These are phyloP conservation scores for Umbelopsis vinacea DNA, from an alignment of 192 early-diverging fungal genomes.

Conservation along the genomic window DNA sequence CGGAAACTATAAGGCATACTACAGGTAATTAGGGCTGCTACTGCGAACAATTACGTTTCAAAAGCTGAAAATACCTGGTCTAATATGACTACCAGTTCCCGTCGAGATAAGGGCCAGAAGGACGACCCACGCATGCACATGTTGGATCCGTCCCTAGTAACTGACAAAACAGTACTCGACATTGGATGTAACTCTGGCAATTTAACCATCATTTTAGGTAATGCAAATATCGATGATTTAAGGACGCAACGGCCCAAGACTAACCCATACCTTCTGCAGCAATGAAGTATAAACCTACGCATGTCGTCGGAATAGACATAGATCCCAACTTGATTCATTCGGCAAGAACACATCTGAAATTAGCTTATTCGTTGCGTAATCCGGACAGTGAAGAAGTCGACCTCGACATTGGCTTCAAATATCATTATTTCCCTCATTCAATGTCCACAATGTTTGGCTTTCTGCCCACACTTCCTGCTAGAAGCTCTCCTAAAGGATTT, in stretches of 20 bases:
- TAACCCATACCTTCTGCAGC: conserved; percentile 41
- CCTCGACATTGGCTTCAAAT: conserved; percentile 21
- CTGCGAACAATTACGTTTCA: not conserved
- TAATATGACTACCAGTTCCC: conserved; percentile 4
- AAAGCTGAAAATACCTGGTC: not conserved
- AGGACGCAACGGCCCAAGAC: no score
- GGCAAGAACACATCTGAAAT: conserved; percentile 51
- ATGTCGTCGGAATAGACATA: conserved; percentile 76
- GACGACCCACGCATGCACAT: conserved; percentile 64
- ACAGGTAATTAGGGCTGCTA: conserved; percentile 38
- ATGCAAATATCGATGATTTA: no score
- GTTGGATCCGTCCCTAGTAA: conserved; percentile 54
- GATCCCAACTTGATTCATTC: conserved; percentile 65
- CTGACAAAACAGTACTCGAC: conserved; percentile 66
- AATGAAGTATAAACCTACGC: conserved; percentile 48
- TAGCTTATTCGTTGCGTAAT: conserved; percentile 45
- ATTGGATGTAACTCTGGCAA: conserved; percentile 81
- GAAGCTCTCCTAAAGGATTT: conserved; percentile 41
- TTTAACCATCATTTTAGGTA: conserved; percentile 61
- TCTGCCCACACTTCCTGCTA: conserved; percentile 32
- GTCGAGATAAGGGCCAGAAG: conserved; percentile 29
- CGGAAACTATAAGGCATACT: conserved; percentile 69
- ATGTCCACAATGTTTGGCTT: conserved; percentile 46
- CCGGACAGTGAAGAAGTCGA: conserved; percentile 22
- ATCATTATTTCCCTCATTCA: conserved; percentile 62